Evolutionary conservation across 2,329 filamentous ascomycete species (phyloP), one percentile per base, ranked within the genome.

Genomic region (Ascomycota sp.): DNA sequence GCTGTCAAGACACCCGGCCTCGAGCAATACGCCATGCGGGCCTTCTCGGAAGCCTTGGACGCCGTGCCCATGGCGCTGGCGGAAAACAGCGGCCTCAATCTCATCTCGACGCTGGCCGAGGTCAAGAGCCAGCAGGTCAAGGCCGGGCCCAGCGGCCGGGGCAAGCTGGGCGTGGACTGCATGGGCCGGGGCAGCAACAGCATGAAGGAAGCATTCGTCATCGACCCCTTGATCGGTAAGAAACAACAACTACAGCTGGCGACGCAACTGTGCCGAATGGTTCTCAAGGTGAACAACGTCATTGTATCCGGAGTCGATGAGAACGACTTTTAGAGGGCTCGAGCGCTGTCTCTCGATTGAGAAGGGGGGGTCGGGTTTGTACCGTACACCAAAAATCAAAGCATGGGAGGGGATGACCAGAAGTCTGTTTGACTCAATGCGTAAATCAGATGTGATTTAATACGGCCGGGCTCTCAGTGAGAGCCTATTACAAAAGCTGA

Each of bases 11-110:
- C 82, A 30, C 81, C 85, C 17, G 89, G 89, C n/a, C 70, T 98
- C 24, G 86, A 94, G 58, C 89, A 98, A 57, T 98, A 98, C 55
- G 85, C 86, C 40, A 98, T 98, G 86, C 80, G 89, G 36, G 89
- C 89, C 17, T 98, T 98, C 50, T 71, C 89, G 36, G 86, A 95
- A 54, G 91, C 89, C 5, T 70, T 98, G 23, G 89, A 98, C 53
- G 67, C 80, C 2, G 67, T 98, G 1, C 89, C 89, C 22, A 89
- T 98, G 82, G 82, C 89, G 2, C 66, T 98, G 35, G 85, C 89
- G 8, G 86, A 98, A 66, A 98, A 98, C 66, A 92, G 81, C 41
- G 89, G 89, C 37, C 63, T 95, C 37, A 92, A 82, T 56, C 82
- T 89, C 11, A 98, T 98, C 43, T 83, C 94, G 45, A 93, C 86